Evolutionary conservation across 352 stramenopile genomes (phyloP).

Genomic region (Pythium dissimile): DNA sequence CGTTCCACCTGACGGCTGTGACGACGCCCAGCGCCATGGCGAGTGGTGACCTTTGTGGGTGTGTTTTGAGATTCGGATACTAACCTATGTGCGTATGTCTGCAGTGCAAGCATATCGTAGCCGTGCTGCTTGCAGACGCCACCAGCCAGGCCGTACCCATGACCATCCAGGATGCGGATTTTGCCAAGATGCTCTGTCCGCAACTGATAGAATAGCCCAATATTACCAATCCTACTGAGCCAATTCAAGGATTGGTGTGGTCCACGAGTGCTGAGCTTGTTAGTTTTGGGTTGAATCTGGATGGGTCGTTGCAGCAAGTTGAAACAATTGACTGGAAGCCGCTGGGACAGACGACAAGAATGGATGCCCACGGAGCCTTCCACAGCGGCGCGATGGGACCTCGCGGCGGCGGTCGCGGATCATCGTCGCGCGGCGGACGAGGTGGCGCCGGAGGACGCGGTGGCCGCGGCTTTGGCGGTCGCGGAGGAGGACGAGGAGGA

Average conservation of each 20-base stretch:
- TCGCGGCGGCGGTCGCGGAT: slow-evolving; percentile 27
- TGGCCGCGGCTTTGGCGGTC: slow-evolving; percentile 18
- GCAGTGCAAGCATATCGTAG: slow-evolving; percentile 77
- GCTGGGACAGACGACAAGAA: neutral
- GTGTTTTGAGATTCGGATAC: neutral
- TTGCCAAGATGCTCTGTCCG: slow-evolving; percentile 60
- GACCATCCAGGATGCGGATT: slow-evolving; percentile 50
- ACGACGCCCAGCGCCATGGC: slow-evolving; percentile 47
- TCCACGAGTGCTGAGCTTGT: neutral
- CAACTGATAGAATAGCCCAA: slow-evolving; percentile 13
- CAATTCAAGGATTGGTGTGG: slow-evolving; percentile 8
- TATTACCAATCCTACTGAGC: neutral
- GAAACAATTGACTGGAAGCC: slow-evolving; percentile 25
- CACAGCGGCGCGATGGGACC: slow-evolving; percentile 23
- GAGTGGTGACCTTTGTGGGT: neutral
- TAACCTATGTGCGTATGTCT: neutral
- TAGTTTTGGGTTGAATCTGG: slow-evolving; percentile 12
- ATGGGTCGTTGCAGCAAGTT: slow-evolving; percentile 21
- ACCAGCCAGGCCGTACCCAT: slow-evolving; percentile 41
- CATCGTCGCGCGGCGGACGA: slow-evolving; percentile 18
- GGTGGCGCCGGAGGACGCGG: slow-evolving; percentile 28
- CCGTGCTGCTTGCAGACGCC: slow-evolving; percentile 51
- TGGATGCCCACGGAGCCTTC: slow-evolving; percentile 19
- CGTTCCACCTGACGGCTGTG: slow-evolving; percentile 43
- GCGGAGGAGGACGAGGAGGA: slow-evolving; percentile 25